Base-by-base conservation (phyloP, 2,329 filamentous ascomycete species). In the Colletotrichum endophyticum region DNA sequence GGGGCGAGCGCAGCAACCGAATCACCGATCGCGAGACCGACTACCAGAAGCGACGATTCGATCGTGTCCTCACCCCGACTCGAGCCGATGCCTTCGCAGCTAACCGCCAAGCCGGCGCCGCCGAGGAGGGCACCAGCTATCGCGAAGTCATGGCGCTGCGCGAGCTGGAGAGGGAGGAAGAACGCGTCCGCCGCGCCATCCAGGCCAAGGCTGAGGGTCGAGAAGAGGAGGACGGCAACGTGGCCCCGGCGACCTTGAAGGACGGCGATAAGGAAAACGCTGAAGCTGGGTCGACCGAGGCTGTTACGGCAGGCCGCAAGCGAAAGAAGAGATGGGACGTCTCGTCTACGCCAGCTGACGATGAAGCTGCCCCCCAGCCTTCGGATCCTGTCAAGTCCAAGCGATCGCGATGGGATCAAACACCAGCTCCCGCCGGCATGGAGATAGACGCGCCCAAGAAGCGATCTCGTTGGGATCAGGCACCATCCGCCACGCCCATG, bases 301-400 rank as follows among this genome's bases (percentile, higher is more conserved):
- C 90, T 78, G 91, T 90, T 64, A 86, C 90, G 11, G 88, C 91
- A 28, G 91, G 92, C 39, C 91, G 94, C 77, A 97, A 97, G 90
- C 92, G 96, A 82, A 98, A 98, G 90, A 95, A 98, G 89, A 92
- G 97, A 85, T 99, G 97, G 97, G 96, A 98, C 84, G 93, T 96
- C 22, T 87, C 90, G 25, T 88, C 93, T n/a, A 88, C 90, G 8
- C 89, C 91, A 53, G 85, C 87, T 8, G 86, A 88, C 8, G 88
- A 91, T 49, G 88, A 89, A 27, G 82, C 86, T 19, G 85, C 89
- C 63, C 82, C 87, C n/a, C 85, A 88, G n/a, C 83, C 88, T 28
- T 81, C 87, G 53, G 85, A 89, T 28, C 91, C 92, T 69, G 85
- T 86, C 19, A 95, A 95, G 85, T 81, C 88, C 3, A 97, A 96